A percentile compares a stretch with the other conserved stretches of the same genome.
These are phyloP conservation scores for Saccharum spontaneum DNA, from an alignment of 176 grass and related monocot genomes.

Conservation along the genomic window DNA sequence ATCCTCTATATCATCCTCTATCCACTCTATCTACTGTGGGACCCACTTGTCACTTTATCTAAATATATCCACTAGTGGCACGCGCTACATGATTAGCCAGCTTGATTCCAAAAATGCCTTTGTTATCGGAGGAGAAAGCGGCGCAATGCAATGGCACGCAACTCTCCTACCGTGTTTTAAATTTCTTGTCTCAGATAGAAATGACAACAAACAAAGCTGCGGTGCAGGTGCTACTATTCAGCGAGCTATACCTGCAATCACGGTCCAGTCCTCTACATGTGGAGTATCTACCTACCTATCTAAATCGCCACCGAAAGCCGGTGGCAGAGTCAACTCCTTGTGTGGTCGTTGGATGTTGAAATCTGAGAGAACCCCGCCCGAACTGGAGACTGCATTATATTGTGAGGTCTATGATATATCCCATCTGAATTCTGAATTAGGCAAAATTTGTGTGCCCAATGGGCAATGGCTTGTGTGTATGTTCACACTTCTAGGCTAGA, in stretches of 20 bases:
- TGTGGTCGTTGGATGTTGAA: neutral
- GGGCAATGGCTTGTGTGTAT: neutral
- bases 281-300: neutral
- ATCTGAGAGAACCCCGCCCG: too few relatives aligned
- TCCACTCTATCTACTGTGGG: too few relatives aligned
- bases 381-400: too few relatives aligned
- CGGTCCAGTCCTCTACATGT: neutral
- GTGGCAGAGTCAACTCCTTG: conserved; percentile 11
- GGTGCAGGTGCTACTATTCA: neutral
- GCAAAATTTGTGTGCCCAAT: neutral
- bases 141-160: neutral
- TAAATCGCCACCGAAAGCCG: neutral
- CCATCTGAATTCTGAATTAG: neutral
- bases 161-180: neutral
- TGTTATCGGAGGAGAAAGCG: neutral
- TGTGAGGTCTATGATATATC: too few relatives aligned
- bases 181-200: neutral
- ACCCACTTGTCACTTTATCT: too few relatives aligned
- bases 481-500: neutral
- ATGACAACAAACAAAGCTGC: neutral
- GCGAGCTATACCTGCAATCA: conserved; percentile 21
- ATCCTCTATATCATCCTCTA: too few relatives aligned
- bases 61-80: too few relatives aligned
- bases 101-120: neutral
- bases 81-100: conserved; percentile 8